A percentile compares a stretch with the other conserved stretches of the same genome.
These are phyloP conservation scores for Aureobasidium melanogenum DNA, from an alignment of 2,329 filamentous ascomycete species.

Conservation along the genomic window DNA sequence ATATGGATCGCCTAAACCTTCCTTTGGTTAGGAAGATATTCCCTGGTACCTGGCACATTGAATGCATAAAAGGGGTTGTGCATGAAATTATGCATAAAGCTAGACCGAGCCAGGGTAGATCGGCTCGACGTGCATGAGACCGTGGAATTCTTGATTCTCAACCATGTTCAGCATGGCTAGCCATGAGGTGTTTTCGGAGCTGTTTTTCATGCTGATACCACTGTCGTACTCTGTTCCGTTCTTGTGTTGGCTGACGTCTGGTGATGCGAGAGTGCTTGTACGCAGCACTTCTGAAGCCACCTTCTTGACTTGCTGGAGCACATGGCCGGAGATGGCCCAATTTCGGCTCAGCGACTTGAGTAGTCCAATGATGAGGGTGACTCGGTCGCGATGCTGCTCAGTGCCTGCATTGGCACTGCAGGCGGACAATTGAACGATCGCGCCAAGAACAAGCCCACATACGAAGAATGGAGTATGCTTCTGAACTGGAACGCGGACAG, in stretches of 20 bases:
- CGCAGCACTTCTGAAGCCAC: constrained; percentile 43
- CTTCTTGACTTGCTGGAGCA: constrained; percentile 63
- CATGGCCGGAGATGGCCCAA: constrained; percentile 63
- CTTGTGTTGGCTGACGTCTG: not conserved
- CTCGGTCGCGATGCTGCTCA: constrained; percentile 56
- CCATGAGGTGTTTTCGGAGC: not conserved
- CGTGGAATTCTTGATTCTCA: constrained; percentile 3
- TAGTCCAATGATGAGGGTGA: constrained; percentile 70
- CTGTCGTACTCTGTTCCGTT: not conserved
- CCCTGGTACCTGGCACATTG: not conserved
- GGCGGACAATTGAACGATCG: constrained; percentile 72
- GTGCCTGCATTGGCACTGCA: constrained; percentile 54
- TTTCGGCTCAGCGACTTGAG: constrained; percentile 58
- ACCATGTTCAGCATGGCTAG: not conserved
- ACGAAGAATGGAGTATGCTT: constrained; percentile 79
- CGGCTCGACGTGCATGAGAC: not conserved
- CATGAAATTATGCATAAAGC: not conserved
- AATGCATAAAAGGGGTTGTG: not conserved
- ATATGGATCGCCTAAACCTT: constrained; percentile 6
- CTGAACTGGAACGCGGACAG: constrained; percentile 58
- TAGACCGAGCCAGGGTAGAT: not conserved
- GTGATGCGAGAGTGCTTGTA: not conserved
- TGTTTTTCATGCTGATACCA: not conserved
- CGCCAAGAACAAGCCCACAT: constrained; percentile 68
- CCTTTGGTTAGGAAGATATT: not conserved